Conservation (phyloP, 2,329 filamentous ascomycete species). For the Chrysoporthe cubensis region DNA sequence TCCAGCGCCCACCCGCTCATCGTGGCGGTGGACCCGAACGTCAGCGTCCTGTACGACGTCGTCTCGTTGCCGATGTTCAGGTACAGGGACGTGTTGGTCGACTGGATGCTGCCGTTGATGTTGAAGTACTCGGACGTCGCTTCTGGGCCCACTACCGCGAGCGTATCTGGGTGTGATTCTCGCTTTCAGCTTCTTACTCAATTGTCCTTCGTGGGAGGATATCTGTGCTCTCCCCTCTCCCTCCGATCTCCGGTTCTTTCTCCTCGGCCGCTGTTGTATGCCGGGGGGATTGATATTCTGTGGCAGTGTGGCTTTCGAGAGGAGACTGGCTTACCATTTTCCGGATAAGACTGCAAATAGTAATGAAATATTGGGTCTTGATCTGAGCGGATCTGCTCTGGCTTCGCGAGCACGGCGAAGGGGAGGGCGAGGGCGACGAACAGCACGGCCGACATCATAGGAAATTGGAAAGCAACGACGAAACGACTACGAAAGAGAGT, state of each 20-base stretch:
- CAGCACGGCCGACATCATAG: conserved; percentile 12
- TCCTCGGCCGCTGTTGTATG: too few species aligned
- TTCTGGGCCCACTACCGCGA: conserved; percentile 57
- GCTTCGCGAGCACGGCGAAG: conserved; percentile 38
- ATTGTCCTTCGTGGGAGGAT: too few species aligned
- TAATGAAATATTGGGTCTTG: conserved; percentile 55
- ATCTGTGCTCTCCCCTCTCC: not conserved
- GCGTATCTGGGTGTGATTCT: conserved; percentile 37
- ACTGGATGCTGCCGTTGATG: conserved; percentile 43
- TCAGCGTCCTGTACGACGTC: conserved; percentile 57
- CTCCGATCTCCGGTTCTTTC: too few species aligned
- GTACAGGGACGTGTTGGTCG: conserved; percentile 48
- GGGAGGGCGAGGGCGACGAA: conserved; percentile 2
- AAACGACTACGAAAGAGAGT: not conserved
- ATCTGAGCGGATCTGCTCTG: conserved; percentile 55
- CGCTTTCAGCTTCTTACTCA: conserved; percentile 13
- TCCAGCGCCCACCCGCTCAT: conserved; percentile 57
- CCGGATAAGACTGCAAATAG: conserved; percentile 53
- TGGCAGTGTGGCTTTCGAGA: not conserved
- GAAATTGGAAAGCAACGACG: not conserved
- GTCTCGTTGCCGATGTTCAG: conserved; percentile 50
- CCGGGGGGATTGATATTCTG: too few species aligned
- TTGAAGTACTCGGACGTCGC: conserved; percentile 51
- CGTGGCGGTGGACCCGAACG: conserved; percentile 44
- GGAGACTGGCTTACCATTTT: conserved; percentile 40